phyloP scores from a whole-genome alignment of 148 eudicot species.

The Talinum fruticosum region DNA sequence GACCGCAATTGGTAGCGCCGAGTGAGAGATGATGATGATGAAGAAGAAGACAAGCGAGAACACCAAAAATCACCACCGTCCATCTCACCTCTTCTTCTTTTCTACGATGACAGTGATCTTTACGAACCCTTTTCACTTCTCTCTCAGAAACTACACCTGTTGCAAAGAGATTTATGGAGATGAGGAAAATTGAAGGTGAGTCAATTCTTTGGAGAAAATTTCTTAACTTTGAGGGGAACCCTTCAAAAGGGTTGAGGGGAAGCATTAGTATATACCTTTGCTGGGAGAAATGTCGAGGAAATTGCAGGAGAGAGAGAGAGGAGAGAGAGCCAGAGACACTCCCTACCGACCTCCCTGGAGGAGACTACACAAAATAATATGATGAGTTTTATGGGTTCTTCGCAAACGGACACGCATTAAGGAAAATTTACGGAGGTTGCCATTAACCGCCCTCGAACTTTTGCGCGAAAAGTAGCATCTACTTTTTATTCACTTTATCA shows the following conservation, averaged over 20 bases:
- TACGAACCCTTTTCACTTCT: too few species aligned
- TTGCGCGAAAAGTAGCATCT: too few species aligned
- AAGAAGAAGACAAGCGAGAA: constrained; percentile 39
- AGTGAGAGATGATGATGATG: constrained; percentile 26
- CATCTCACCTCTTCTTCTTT: constrained; percentile 13
- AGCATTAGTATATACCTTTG: not conserved
- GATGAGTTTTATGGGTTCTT: not conserved
- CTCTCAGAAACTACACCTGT: constrained; percentile 1
- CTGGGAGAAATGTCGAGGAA: constrained; percentile 31
- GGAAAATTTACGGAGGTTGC: too few species aligned
- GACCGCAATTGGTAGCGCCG: constrained; percentile 65
- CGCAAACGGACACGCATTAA: not conserved
- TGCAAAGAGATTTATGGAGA: not conserved
- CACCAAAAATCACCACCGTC: constrained; percentile 59
- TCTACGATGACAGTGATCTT: constrained; percentile 1
- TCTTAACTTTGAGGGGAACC: not conserved
- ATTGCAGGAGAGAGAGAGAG: constrained; percentile 6
- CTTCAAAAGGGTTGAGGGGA: not conserved
- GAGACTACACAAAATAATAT: not conserved
- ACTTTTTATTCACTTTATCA: too few species aligned
- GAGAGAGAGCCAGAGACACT: constrained; percentile 18
- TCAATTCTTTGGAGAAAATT: not conserved
- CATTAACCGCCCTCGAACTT: too few species aligned
- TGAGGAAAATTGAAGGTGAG: not conserved
- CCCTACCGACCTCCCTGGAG: constrained; percentile 35